Percentiles rank a stretch among this genome's conserved stretches.
phyloP scores from a whole-genome alignment of 371 early-diverging fungal genomes.

The Haplosporangium sp. region DNA sequence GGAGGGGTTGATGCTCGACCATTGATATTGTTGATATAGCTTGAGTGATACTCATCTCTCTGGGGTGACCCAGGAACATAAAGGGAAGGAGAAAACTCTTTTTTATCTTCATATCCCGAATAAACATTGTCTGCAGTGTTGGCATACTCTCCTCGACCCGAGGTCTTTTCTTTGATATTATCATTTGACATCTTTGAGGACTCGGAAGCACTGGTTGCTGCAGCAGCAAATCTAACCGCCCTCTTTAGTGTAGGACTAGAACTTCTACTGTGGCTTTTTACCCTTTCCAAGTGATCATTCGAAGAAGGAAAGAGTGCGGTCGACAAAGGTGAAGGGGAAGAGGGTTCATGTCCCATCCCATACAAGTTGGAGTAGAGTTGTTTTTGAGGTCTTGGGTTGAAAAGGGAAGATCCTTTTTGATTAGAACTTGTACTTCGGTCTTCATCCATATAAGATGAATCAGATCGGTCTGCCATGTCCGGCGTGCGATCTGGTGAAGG shows the following conservation, averaged over 20 bases:
- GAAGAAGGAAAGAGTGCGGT: slow-evolving; percentile 31
- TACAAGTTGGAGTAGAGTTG: slow-evolving; percentile 30
- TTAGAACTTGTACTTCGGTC: slow-evolving; percentile 7
- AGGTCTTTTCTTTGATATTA: slow-evolving; percentile 16
- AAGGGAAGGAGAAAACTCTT: slow-evolving; percentile 20
- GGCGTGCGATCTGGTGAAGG: slow-evolving; percentile 25
- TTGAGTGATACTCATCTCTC: slow-evolving; percentile 2
- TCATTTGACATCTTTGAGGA: slow-evolving; percentile 12
- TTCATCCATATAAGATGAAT: slow-evolving; percentile 3
- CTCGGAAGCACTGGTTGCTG: slow-evolving; percentile 24
- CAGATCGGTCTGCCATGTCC: neutral
- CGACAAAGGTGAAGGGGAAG: slow-evolving; percentile 52
- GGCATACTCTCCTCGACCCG: slow-evolving; percentile 20
- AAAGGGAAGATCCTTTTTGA: slow-evolving; percentile 9
- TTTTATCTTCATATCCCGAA: slow-evolving; percentile 37
- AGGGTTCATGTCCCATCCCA: slow-evolving; percentile 35
- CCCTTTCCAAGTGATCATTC: slow-evolving; percentile 19
- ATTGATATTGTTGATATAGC: slow-evolving; percentile 5
- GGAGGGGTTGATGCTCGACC: slow-evolving; percentile 23
- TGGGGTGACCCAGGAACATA: slow-evolving; percentile 1
- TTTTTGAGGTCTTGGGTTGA: slow-evolving; percentile 6
- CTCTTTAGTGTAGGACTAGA: slow-evolving; percentile 52
- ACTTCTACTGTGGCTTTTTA: slow-evolving; percentile 34
- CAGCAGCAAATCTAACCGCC: slow-evolving; percentile 43
- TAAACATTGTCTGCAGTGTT: slow-evolving; percentile 21